phyloP scores from a whole-genome alignment of 2,329 filamentous ascomycete genomes.

The Bipolaris oryzae region DNA sequence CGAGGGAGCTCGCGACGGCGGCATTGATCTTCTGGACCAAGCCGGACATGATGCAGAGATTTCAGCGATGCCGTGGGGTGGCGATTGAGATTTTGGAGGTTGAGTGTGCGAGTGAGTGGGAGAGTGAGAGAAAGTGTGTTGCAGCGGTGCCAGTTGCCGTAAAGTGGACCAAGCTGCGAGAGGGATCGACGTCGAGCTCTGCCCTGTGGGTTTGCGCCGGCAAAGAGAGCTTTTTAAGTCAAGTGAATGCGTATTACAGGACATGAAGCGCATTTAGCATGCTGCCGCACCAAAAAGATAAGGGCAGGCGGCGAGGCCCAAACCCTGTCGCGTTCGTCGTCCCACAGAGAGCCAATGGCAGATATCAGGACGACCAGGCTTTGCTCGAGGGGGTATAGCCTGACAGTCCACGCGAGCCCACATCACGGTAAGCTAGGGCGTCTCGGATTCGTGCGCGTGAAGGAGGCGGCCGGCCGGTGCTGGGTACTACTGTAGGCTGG shows the following conservation, averaged over 20 bases:
- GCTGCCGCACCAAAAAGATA: conserved; percentile 42
- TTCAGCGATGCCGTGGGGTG: conserved; percentile 12
- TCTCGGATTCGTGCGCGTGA: conserved; percentile 12
- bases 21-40: conserved; percentile 45
- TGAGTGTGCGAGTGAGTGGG: not conserved
- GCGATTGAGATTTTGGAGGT: conserved; percentile 4
- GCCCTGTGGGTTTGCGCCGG: conserved; percentile 8
- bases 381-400: conserved; percentile 11
- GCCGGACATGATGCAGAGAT: conserved; percentile 34
- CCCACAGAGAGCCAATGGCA: conserved; percentile 14
- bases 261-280: conserved; percentile 28
- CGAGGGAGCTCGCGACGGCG: conserved; percentile 41
- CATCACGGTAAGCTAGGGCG: conserved; percentile 11
- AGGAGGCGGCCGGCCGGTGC: conserved; percentile 7
- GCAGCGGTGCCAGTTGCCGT: conserved; percentile 5
- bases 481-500: conserved; percentile 5
- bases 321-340: conserved; percentile 12
- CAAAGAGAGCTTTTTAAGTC: conserved; percentile 20
- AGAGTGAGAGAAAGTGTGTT: not conserved
- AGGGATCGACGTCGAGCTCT: conserved; percentile 16
- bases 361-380: conserved; percentile 12
- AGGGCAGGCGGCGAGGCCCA: conserved; percentile 33
- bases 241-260: conserved; percentile 16
- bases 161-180: conserved; percentile 10
- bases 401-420: conserved; percentile 13